Evolutionary conservation across 495 filamentous ascomycete genomes (phyloP).

Genomic region (Aspergillus sparsus): DNA sequence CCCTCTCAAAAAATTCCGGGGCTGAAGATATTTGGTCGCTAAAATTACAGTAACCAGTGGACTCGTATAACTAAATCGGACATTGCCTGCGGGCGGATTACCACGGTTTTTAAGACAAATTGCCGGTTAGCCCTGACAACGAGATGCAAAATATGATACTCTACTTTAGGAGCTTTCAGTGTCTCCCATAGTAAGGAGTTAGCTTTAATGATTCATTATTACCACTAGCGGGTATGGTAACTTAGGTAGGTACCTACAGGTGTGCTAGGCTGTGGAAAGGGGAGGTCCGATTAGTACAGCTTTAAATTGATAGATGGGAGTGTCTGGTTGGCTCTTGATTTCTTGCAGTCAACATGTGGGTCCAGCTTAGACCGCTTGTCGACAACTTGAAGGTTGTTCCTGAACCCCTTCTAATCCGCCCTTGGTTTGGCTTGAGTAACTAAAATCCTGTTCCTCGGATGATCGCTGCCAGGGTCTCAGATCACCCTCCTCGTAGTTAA

Average conservation of each 20-base stretch:
- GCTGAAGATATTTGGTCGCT: too few relatives aligned
- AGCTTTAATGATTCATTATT: not conserved
- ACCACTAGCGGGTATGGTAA: not conserved
- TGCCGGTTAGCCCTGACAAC: too few relatives aligned
- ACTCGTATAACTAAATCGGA: too few relatives aligned
- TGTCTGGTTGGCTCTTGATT: constrained; percentile 13
- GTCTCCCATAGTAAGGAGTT: too few relatives aligned
- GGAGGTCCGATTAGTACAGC: constrained; percentile 19
- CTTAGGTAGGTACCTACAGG: not conserved
- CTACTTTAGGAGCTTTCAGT: too few relatives aligned
- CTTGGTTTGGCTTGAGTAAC: constrained; percentile 7
- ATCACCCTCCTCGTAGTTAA: not conserved
- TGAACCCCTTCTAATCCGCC: not conserved
- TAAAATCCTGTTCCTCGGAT: constrained; percentile 4
- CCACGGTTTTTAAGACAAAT: too few relatives aligned
- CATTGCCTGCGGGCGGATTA: too few relatives aligned
- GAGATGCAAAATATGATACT: too few relatives aligned
- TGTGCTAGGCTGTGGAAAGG: too few relatives aligned
- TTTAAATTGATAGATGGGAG: constrained; percentile 5
- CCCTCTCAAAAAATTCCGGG: too few relatives aligned
- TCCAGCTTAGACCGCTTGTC: constrained; percentile 21
- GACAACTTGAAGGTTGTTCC: not conserved
- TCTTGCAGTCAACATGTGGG: constrained; percentile 10
- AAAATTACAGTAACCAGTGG: too few relatives aligned
- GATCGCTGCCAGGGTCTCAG: constrained; percentile 20